Conservation (phyloP, 345 rosid genomes). For the Populus davidiana region DNA sequence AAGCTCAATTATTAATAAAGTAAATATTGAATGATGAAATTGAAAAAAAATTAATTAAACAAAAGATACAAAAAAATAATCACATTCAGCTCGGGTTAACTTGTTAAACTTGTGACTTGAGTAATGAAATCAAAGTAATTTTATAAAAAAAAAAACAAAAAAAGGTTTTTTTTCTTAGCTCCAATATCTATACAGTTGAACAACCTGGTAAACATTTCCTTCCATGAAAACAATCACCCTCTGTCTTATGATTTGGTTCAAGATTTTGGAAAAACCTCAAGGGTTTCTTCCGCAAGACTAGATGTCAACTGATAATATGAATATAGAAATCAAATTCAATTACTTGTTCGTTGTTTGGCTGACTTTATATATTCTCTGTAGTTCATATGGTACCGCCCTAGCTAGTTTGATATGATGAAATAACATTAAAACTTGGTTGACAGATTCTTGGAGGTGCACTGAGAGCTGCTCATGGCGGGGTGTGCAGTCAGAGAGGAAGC, state of each 20-base stretch:
- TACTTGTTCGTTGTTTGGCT: not conserved
- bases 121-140: no score
- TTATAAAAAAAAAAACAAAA: no score
- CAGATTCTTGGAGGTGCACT: conserved; percentile 98
- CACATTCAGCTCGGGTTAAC: no score
- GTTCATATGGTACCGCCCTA: not conserved
- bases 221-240: not conserved
- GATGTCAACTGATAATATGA: not conserved
- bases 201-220: no score
- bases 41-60: no score
- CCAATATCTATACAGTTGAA: no score
- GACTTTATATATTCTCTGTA: not conserved
- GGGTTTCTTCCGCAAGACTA: not conserved
- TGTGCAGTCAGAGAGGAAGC: conserved; percentile 66
- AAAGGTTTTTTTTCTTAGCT: no score
- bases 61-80: no score
- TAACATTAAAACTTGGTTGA: not conserved
- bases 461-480: conserved; percentile 92
- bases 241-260: not conserved
- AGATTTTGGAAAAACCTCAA: not conserved
- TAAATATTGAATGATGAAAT: no score
- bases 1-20: no score
- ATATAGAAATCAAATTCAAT: no score
- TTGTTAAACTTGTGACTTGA: no score
- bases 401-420: not conserved